Conservation (phyloP, 2,329 filamentous ascomycete genomes). For the Fragosphaeria purpurea region DNA sequence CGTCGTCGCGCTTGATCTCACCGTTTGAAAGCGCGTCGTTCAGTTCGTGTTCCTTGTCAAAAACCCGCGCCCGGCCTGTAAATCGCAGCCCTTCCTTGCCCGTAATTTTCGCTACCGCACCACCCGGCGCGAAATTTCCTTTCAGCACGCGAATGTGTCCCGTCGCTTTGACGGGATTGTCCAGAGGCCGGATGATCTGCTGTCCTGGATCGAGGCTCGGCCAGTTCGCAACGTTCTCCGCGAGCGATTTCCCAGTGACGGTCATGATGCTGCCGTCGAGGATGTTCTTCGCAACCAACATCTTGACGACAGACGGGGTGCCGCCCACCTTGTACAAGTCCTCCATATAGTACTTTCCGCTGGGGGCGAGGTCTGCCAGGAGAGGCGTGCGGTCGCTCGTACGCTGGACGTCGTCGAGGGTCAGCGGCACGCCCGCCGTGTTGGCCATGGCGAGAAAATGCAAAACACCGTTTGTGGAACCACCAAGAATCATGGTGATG, state of each 20-base stretch:
- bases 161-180: conserved; percentile 64
- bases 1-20: conserved; percentile 38
- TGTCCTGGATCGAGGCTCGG: conserved; percentile 69
- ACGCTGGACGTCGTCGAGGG: conserved; percentile 72
- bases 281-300: conserved; percentile 64
- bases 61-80: conserved; percentile 69
- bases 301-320: conserved; percentile 73
- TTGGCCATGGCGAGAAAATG: conserved; percentile 87
- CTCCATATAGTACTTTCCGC: conserved; percentile 71
- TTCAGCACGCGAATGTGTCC: conserved; percentile 82
- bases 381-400: conserved; percentile 76
- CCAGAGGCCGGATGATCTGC: conserved; percentile 68
- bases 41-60: conserved; percentile 73
- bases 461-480: conserved; percentile 78
- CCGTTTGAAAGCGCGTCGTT: conserved; percentile 61
- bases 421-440: conserved; percentile 66
- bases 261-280: conserved; percentile 71
- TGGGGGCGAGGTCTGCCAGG: conserved; percentile 75
- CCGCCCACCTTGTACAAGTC: conserved; percentile 80
- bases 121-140: conserved; percentile 79
- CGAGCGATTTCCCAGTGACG: conserved; percentile 72
- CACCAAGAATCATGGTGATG: conserved; percentile 81
- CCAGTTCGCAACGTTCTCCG: conserved; percentile 67
- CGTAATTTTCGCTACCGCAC: conserved; percentile 90
- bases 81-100: conserved; percentile 84